Conservation (phyloP, 139 green algal species). For the Chlamydomonas applanata region DNA sequence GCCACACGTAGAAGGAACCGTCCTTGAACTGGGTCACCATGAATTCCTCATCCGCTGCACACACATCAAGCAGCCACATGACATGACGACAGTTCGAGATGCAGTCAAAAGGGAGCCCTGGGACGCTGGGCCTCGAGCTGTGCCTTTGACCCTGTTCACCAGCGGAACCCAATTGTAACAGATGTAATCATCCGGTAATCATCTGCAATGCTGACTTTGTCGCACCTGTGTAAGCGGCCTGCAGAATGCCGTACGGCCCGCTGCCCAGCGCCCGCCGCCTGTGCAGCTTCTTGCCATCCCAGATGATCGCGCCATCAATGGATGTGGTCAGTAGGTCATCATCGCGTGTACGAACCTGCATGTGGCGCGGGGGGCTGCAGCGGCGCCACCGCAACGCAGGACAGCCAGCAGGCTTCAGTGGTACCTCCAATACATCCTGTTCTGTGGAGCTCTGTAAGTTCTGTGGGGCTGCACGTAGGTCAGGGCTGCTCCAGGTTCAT, state of each 20-base stretch:
- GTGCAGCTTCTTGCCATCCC: conserved; percentile 40
- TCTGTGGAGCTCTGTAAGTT: not conserved
- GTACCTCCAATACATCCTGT: not conserved
- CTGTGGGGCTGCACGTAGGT: not conserved
- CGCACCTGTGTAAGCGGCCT: conserved; percentile 23
- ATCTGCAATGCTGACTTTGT: too few species aligned
- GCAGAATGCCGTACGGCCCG: conserved; percentile 27
- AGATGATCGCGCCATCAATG: conserved; percentile 29
- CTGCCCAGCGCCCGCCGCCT: conserved; percentile 31
- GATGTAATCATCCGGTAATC: too few species aligned
- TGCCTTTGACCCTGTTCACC: too few species aligned
- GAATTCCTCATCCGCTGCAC: conserved; percentile 10
- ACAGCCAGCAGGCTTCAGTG: not conserved
- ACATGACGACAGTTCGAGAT: too few species aligned
- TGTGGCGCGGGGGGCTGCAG: conserved; percentile 16
- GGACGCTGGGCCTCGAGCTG: too few species aligned
- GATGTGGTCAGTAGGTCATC: conserved; percentile 30
- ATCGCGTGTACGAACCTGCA: not conserved
- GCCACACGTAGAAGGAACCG: conserved; percentile 38
- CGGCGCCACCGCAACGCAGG: not conserved
- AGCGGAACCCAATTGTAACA: too few species aligned
- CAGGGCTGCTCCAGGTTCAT: not conserved
- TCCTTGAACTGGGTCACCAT: conserved; percentile 39
- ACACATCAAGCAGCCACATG: too few species aligned
- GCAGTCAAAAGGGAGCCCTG: too few species aligned